Base-by-base conservation (phyloP, 2,329 filamentous ascomycete species). In the Diaporthe citrichinensis region DNA sequence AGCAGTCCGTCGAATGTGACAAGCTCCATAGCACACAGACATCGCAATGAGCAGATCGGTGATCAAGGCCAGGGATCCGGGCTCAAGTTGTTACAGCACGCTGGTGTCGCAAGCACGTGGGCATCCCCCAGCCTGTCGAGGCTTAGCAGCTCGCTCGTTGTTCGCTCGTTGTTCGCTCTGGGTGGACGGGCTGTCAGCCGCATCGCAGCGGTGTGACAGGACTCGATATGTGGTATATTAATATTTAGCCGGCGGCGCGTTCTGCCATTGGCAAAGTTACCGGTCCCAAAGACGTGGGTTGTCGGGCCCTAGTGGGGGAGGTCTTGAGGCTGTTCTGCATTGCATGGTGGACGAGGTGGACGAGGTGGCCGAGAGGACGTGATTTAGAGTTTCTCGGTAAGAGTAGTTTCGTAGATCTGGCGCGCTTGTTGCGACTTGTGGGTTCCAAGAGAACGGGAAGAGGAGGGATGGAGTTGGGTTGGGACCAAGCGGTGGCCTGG, bases 301-400 rank as follows among this genome's bases (percentile, higher is more conserved):
- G 31, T 36, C 73, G 68, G 74, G n/a, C 57, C 57, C 46, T 55
- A 34, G 25, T 67, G 71, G 57, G 57, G 62, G 31, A 62, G 49
- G 61, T 49, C 49, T 20, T 23, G 51, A 61, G 4, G 65, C 31
- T 23, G 31, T 46, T 12, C n/a, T 28, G 46, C 36, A 53, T 25
- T n/a, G n/a, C n/a, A n/a, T n/a, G 51, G 58, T 31, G 58, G 71
- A 15, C 39, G 67, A 41, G 31, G 14, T 58, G 28, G 51, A 36
- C 58, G 59, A 44, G 39, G 61, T 65, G 61, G 61, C 12, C 61
- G 28, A 34, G 58, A 72, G 71, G 55, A 74, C 58, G 73, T 75
- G 72, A 71, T 71, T 77, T 77, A 77, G 36, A 77, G 76, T 77
- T 77, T 77, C 73, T 77, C 76, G 76, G 76, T 71, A 77, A 75